Evolutionary conservation across 345 rosid genomes (phyloP).

Genomic region (Populus pruinosa): DNA sequence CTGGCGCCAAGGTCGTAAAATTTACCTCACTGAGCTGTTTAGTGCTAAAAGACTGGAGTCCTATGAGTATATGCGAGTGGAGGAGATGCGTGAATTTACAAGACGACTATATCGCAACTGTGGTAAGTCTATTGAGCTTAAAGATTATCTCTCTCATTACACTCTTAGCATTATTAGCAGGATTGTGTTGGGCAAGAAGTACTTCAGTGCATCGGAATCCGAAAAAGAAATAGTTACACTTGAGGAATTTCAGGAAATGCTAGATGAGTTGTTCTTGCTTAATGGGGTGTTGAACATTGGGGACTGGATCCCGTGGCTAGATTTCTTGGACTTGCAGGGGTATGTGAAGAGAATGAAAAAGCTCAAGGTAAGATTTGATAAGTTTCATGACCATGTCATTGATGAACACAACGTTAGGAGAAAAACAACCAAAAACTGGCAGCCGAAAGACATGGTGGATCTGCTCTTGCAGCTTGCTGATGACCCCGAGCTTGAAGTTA

Average conservation of each 20-base stretch:
- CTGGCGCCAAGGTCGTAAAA: slow-evolving; percentile 62
- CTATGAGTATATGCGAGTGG: slow-evolving; percentile 48
- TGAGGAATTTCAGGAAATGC: slow-evolving; percentile 62
- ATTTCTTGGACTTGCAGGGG: slow-evolving; percentile 60
- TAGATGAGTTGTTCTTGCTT: slow-evolving; percentile 59
- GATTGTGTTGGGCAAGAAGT: slow-evolving; percentile 65
- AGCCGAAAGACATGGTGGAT: slow-evolving; percentile 63
- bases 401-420: slow-evolving; percentile 51
- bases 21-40: slow-evolving; percentile 56
- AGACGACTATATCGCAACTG: slow-evolving; percentile 10
- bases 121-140: slow-evolving; percentile 24
- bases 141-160: slow-evolving; percentile 34
- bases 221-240: slow-evolving; percentile 39
- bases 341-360: slow-evolving; percentile 58
- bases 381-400: slow-evolving; percentile 57
- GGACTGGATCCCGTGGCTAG: slow-evolving; percentile 63
- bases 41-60: slow-evolving; percentile 54
- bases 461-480: slow-evolving; percentile 59
- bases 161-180: slow-evolving; percentile 52
- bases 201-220: slow-evolving; percentile 13
- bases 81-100: slow-evolving; percentile 38
- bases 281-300: slow-evolving; percentile 61
- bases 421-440: slow-evolving; percentile 29
- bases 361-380: slow-evolving; percentile 47
- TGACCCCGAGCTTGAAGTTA: slow-evolving; percentile 56